A percentile compares a stretch with the other conserved stretches of the same genome.
phyloP scores from a whole-genome alignment of 2,329 filamentous ascomycete species.

The Cercospora brassicicola region DNA sequence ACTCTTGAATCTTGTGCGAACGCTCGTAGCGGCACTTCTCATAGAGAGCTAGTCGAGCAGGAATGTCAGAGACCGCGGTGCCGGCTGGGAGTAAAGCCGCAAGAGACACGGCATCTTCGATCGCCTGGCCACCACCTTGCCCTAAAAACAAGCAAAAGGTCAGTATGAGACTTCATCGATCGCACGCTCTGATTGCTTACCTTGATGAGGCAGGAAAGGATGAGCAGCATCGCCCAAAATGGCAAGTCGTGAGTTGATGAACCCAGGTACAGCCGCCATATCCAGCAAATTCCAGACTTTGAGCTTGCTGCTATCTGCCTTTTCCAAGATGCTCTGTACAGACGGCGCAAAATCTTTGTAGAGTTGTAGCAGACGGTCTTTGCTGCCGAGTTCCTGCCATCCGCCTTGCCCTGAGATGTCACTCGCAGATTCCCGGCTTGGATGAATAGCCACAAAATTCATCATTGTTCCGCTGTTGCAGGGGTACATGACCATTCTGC shows the following conservation, averaged over 20 bases:
- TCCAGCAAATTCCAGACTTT: conserved; percentile 63
- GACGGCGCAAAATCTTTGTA: conserved; percentile 42
- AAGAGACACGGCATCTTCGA: conserved; percentile 65
- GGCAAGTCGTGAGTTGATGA: conserved; percentile 56
- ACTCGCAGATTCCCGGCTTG: conserved; percentile 34
- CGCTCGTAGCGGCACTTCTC: conserved; percentile 59
- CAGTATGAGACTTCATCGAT: neutral
- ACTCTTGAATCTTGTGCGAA: conserved; percentile 59
- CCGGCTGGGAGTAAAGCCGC: conserved; percentile 53
- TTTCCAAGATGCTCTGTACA: conserved; percentile 41
- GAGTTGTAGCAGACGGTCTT: conserved; percentile 42
- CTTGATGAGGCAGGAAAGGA: conserved; percentile 58
- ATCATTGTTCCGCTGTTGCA: conserved; percentile 49
- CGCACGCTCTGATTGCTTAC: neutral
- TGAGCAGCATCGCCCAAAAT: conserved; percentile 68
- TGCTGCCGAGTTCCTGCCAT: conserved; percentile 43
- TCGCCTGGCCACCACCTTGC: conserved; percentile 63
- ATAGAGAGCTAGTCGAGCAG: conserved; percentile 58
- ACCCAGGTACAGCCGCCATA: conserved; percentile 60
- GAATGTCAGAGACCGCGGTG: conserved; percentile 45
- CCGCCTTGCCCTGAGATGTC: conserved; percentile 17
- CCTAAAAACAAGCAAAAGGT: conserved; percentile 46
- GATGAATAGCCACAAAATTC: conserved; percentile 50
- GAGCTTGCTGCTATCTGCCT: conserved; percentile 43
- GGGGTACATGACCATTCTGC: conserved; percentile 51